phyloP scores from a whole-genome alignment of 352 stramenopile species.

The Phytopythium aichiense region DNA sequence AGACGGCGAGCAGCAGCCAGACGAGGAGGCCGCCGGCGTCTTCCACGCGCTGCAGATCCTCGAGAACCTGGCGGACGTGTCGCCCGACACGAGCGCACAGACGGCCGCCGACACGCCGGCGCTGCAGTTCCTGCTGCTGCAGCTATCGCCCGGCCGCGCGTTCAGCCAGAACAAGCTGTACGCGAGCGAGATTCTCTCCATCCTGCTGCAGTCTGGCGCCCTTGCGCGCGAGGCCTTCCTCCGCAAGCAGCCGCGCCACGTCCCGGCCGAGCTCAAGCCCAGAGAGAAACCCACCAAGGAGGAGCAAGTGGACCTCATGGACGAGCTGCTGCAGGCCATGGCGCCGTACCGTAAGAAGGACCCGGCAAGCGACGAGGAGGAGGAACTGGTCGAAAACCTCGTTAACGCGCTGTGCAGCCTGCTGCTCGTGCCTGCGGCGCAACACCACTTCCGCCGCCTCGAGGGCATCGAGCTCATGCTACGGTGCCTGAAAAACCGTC shows the following conservation, averaged over 20 bases:
- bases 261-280: neutral
- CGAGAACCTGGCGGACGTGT: conserved; percentile 69
- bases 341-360: conserved; percentile 87
- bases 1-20: conserved; percentile 40
- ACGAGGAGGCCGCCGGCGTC: conserved; percentile 40
- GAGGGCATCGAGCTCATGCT: conserved; percentile 94
- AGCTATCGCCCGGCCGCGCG: conserved; percentile 27
- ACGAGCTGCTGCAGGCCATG: conserved; percentile 88
- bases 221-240: conserved; percentile 42
- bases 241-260: conserved; percentile 9
- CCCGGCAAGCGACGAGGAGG: conserved; percentile 71
- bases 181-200: conserved; percentile 79
- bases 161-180: conserved; percentile 84
- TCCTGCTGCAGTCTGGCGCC: conserved; percentile 66
- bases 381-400: conserved; percentile 93
- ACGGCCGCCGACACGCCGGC: conserved; percentile 45
- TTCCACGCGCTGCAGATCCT: conserved; percentile 83
- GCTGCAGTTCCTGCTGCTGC: conserved; percentile 52
- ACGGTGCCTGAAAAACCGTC: conserved; percentile 87
- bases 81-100: conserved; percentile 38
- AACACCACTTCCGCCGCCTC: conserved; percentile 51
- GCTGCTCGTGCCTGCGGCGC: conserved; percentile 44
- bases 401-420: conserved; percentile 86
- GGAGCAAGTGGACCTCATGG: conserved; percentile 73
- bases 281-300: conserved; percentile 7